Conservation (phyloP, 805 yeast genomes). For the Yamadazyma sp. region DNA sequence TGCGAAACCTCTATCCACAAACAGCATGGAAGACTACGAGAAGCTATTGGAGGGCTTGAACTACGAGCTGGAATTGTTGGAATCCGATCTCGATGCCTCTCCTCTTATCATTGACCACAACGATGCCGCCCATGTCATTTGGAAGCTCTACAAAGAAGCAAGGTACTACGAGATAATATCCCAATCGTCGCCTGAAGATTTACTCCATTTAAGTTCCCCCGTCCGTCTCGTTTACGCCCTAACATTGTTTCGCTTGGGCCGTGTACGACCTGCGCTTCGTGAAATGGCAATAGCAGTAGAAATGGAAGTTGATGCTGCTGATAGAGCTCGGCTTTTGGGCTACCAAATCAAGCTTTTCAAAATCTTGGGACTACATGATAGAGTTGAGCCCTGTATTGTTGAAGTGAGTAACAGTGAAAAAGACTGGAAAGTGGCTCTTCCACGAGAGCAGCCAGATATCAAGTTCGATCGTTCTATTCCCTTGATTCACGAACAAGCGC, state of each 20-base stretch:
- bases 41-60: slow-evolving; percentile 7
- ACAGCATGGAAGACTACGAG: slow-evolving; percentile 9
- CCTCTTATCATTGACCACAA: neutral
- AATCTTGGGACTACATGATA: slow-evolving; percentile 5
- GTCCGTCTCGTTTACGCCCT: slow-evolving; percentile 20
- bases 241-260: slow-evolving; percentile 24
- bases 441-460: neutral
- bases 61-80: neutral
- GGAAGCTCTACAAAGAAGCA: slow-evolving; percentile 13
- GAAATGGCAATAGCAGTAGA: slow-evolving; percentile 28
- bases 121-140: neutral
- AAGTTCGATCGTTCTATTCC: neutral
- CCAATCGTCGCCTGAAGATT: slow-evolving; percentile 10
- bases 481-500: slow-evolving; percentile 25
- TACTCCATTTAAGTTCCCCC: slow-evolving; percentile 10
- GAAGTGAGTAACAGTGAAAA: neutral
- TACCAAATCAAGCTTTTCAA: slow-evolving; percentile 20
- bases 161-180: slow-evolving; percentile 20
- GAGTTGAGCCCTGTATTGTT: slow-evolving; percentile 1
- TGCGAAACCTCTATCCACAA: slow-evolving; percentile 1
- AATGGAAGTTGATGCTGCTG: slow-evolving; percentile 16
- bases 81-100: neutral
- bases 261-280: slow-evolving; percentile 24
- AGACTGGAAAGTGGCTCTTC: neutral
- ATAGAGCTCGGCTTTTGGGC: slow-evolving; percentile 15